These are phyloP conservation scores for Brassica juncea DNA, from an alignment of 345 rosid genomes.

Conservation along the genomic window DNA sequence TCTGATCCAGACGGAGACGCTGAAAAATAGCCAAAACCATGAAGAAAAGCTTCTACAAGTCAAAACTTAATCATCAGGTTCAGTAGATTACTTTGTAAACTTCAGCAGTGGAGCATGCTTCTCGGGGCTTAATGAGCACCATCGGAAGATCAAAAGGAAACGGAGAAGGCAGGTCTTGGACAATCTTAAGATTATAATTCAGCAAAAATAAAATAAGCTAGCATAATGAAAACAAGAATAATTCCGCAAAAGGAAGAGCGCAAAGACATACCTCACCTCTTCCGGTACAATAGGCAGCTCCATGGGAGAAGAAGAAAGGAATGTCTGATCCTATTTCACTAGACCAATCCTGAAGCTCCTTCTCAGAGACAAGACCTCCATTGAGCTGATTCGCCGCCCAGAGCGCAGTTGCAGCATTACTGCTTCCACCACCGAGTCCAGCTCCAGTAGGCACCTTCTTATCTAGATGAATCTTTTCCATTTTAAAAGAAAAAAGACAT, in stretches of 20 bases:
- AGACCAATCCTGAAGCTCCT: slow-evolving; percentile 96
- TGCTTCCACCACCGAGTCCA: slow-evolving; percentile 97
- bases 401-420: slow-evolving; percentile 97
- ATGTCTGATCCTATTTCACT: slow-evolving; percentile 96
- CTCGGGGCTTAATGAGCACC: slow-evolving; percentile 87
- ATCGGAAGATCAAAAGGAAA: slow-evolving; percentile 69
- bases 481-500: not conserved
- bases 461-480: slow-evolving; percentile 79
- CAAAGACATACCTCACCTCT: slow-evolving; percentile 85
- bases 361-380: slow-evolving; percentile 72
- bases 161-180: slow-evolving; percentile 80
- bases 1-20: slow-evolving; percentile 66
- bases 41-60: slow-evolving; percentile 3
- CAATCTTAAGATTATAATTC: slow-evolving; percentile 53
- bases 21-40: slow-evolving; percentile 41
- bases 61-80: slow-evolving; percentile 1
- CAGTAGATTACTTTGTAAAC: slow-evolving; percentile 74
- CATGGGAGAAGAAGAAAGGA: slow-evolving; percentile 93
- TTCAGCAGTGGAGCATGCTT: slow-evolving; percentile 91
- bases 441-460: slow-evolving; percentile 93
- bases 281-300: slow-evolving; percentile 95
- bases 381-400: slow-evolving; percentile 98
- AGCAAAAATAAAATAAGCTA: not conserved
- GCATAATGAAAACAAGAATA: not conserved
- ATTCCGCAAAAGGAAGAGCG: not conserved